These are phyloP conservation scores for Aureobasidium sp. DNA, from an alignment of 2,329 filamentous ascomycete genomes.

Conservation along the genomic window DNA sequence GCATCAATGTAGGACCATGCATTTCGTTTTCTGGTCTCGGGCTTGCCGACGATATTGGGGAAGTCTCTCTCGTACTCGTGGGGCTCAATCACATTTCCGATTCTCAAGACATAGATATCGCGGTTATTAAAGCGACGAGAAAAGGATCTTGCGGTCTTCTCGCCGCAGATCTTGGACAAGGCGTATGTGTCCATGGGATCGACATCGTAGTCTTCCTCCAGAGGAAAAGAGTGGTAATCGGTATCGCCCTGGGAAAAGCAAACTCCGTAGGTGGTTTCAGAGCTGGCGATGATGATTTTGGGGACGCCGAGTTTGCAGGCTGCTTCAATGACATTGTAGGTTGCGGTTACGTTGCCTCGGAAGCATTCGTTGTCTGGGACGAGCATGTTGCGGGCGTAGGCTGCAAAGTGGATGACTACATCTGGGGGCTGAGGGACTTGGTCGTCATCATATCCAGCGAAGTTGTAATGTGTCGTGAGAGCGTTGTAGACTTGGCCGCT, in stretches of 20 bases:
- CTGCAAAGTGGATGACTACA: constrained; percentile 54
- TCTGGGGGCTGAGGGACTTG: constrained; percentile 41
- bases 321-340: constrained; percentile 56
- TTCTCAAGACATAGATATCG: constrained; percentile 53
- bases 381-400: constrained; percentile 51
- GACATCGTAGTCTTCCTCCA: constrained; percentile 50
- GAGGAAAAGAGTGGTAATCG: constrained; percentile 49
- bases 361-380: constrained; percentile 54
- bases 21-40: constrained; percentile 45
- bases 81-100: constrained; percentile 54
- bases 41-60: constrained; percentile 40
- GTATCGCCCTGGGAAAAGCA: constrained; percentile 52
- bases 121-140: constrained; percentile 43
- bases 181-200: constrained; percentile 56
- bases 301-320: constrained; percentile 52
- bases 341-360: constrained; percentile 44
- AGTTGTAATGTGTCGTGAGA: constrained; percentile 47
- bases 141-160: constrained; percentile 49
- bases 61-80: constrained; percentile 51
- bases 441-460: constrained; percentile 39
- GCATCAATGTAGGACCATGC: constrained; percentile 58
- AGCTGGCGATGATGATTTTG: constrained; percentile 53
- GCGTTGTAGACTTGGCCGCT: constrained; percentile 49
- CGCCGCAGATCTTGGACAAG: constrained; percentile 50
- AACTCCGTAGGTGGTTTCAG: constrained; percentile 53